Percentiles rank a stretch among this genome's conserved stretches.
Conservation (phyloP, 192 early-diverging fungal species). For the Paraglomus brasilianum region DNA sequence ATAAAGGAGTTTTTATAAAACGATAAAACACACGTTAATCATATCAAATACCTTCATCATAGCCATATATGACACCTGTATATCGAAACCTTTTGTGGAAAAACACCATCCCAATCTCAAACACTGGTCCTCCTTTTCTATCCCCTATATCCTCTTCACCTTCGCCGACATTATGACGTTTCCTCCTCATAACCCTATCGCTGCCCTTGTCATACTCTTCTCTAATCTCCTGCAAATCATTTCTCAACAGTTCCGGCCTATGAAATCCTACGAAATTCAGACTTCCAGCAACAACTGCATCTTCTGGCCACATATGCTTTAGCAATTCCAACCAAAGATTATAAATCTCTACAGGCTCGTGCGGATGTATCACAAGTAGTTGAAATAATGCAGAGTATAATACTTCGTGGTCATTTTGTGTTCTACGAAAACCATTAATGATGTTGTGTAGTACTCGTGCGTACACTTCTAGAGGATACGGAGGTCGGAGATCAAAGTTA, state of each 20-base stretch:
- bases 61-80: slow-evolving; percentile 40
- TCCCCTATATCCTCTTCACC: background rate
- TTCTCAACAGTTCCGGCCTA: too few species aligned
- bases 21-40: background rate
- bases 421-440: slow-evolving; percentile 12
- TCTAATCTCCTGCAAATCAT: too few species aligned
- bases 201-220: too few species aligned
- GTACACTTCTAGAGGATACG: background rate
- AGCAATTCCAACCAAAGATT: slow-evolving; percentile 38
- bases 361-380: slow-evolving; percentile 33
- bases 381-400: slow-evolving; percentile 38
- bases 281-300: slow-evolving; percentile 31
- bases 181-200: too few species aligned
- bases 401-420: slow-evolving; percentile 37
- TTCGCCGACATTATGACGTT: too few species aligned
- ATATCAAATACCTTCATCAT: slow-evolving; percentile 34
- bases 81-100: slow-evolving; percentile 36
- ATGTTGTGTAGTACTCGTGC: background rate
- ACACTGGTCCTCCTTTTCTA: slow-evolving; percentile 35
- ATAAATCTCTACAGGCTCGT: slow-evolving; percentile 29
- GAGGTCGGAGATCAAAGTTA: background rate
- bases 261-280: too few species aligned
- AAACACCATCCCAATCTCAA: slow-evolving; percentile 42
- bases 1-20: too few species aligned
- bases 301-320: slow-evolving; percentile 40